Base-by-base conservation (phyloP, 139 green algal genomes). In the Chlorella sp. region DNA sequence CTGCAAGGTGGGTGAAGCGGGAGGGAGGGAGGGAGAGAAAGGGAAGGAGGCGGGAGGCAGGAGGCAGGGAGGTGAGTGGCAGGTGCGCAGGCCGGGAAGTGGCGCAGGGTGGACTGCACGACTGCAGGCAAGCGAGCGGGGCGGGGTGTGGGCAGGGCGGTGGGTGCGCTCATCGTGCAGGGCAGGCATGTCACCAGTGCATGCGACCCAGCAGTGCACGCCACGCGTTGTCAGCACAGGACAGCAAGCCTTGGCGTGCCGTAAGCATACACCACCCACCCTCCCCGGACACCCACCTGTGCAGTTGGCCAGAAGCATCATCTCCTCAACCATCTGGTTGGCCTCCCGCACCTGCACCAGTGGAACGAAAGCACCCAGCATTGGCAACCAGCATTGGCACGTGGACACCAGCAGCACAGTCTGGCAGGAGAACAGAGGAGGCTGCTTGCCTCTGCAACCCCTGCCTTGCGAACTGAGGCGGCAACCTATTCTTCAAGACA, bases 241-340 rank as follows among this genome's bases (percentile, higher is more conserved):
- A 77, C 69, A 34, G 69, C 11, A 7, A 26, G 21, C 2, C 22
- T 2, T 18, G 64, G 7, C 21, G 36, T 81, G 36, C 2, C 0
- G 34, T 36, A 32, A 36, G 22, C 18, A 1, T 32, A 40, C 26
- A 34, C 42, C 40, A 30, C 64, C 40, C 37, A 87, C 34, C 82
- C 66, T 73, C 15, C 66, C 14, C 40, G 5, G 4, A 42, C 48
- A 53, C 60, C 37, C 66, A 88, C 83, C 83, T 22, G 96, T 94
- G 34, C 97, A 91, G 90, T 99, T 99, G 88, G 97, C 98, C 48
- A 99, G 89, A 37, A 99, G 92, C 98, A 99, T 99, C 95, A 99
- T 98, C 95, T 99, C 98, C 94, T 99, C 97, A 61, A 99, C 97
- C 97, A 99, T 99, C 83, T 96, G 92, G 93, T 99, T 99, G 71